Conservation (phyloP, 225 moss, liverwort and hornwort genomes). For the Lunularia cruciata region DNA sequence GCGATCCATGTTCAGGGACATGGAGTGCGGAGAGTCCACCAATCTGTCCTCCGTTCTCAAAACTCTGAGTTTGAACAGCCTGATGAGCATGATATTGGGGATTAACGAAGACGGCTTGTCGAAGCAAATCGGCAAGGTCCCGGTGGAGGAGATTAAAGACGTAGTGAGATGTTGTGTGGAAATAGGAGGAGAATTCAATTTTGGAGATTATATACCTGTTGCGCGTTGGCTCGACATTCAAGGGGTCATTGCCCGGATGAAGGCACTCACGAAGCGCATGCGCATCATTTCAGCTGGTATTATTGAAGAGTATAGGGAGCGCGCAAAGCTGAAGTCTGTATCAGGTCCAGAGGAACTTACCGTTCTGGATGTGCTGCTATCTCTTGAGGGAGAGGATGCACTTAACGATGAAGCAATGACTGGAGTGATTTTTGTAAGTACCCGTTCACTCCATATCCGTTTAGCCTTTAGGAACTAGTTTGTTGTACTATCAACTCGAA, state of each 20-base stretch:
- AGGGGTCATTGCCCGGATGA: constrained; percentile 47
- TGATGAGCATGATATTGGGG: constrained; percentile 68
- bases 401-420: constrained; percentile 37
- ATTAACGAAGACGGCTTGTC: constrained; percentile 43
- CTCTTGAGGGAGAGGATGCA: constrained; percentile 42
- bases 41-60: constrained; percentile 60
- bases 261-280: constrained; percentile 28
- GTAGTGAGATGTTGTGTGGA: constrained; percentile 58
- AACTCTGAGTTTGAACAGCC: constrained; percentile 57
- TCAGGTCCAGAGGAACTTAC: constrained; percentile 8
- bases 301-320: constrained; percentile 27
- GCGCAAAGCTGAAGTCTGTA: background rate
- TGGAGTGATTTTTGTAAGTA: constrained; percentile 44
- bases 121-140: constrained; percentile 32
- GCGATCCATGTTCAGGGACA: constrained; percentile 25
- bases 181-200: constrained; percentile 74
- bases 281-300: constrained; percentile 25
- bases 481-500: no score
- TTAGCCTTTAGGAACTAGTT: no score
- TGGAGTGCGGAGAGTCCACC: constrained; percentile 25
- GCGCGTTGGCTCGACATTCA: constrained; percentile 74
- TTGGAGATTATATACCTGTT: constrained; percentile 69
- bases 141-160: constrained; percentile 64
- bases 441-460: background rate
- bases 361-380: constrained; percentile 41